phyloP scores from a whole-genome alignment of 2,329 filamentous ascomycete genomes.

The Rutstroemia sydowiana region DNA sequence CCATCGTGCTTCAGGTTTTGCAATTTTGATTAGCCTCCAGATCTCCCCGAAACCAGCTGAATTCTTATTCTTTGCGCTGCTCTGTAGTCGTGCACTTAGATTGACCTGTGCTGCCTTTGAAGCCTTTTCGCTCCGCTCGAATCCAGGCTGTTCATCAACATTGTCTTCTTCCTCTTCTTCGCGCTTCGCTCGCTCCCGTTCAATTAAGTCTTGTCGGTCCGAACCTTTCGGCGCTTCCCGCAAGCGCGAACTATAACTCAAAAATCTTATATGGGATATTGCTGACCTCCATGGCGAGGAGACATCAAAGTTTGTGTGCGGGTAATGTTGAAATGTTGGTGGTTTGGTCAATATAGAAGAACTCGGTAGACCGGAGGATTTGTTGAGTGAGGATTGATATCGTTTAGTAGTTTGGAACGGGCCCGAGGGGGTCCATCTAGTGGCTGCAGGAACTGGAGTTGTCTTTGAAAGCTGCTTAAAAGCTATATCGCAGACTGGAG shows the following conservation, averaged over 20 bases:
- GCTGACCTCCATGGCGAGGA: slow-evolving; percentile 26
- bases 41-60: slow-evolving; percentile 67
- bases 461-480: slow-evolving; percentile 18
- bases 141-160: slow-evolving; percentile 48
- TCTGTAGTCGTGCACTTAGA: slow-evolving; percentile 77
- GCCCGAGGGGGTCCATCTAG: slow-evolving; percentile 9
- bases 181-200: slow-evolving; percentile 31
- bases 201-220: slow-evolving; percentile 29
- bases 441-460: slow-evolving; percentile 8
- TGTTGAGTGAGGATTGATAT: slow-evolving; percentile 17
- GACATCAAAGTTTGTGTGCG: slow-evolving; percentile 12
- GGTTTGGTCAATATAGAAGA: slow-evolving; percentile 13
- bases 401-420: slow-evolving; percentile 8
- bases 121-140: slow-evolving; percentile 74
- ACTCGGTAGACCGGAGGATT: slow-evolving; percentile 7
- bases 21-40: slow-evolving; percentile 82
- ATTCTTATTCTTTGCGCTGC: slow-evolving; percentile 54
- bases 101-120: slow-evolving; percentile 84
- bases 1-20: slow-evolving; percentile 72
- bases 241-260: slow-evolving; percentile 22
- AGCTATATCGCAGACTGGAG: slow-evolving; percentile 21
- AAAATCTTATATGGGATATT: slow-evolving; percentile 24
- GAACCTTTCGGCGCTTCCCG: slow-evolving; percentile 19
- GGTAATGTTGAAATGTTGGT: slow-evolving; percentile 11
- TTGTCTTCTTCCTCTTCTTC: slow-evolving; percentile 37